These are phyloP conservation scores for Fusarium sp. DNA, from an alignment of 2,329 filamentous ascomycete species.

Conservation along the genomic window DNA sequence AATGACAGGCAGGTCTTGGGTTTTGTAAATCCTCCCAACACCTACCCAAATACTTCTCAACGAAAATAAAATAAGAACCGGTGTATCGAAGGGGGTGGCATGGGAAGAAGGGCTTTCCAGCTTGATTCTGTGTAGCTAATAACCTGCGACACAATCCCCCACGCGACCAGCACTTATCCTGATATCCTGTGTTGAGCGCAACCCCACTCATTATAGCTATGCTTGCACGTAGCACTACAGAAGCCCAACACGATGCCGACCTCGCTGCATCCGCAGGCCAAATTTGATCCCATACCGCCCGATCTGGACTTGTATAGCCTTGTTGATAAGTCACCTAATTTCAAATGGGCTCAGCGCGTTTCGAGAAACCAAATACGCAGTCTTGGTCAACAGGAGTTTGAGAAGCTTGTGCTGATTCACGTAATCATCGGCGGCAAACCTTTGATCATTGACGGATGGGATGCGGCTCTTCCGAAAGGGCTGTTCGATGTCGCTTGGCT, in stretches of 20 bases:
- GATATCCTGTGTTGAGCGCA: slow-evolving; percentile 2
- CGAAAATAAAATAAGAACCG: neutral
- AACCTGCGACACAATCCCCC: neutral
- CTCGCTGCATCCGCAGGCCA: slow-evolving; percentile 81
- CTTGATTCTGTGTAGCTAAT: neutral
- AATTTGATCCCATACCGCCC: slow-evolving; percentile 91
- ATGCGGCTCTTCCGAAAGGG: slow-evolving; percentile 77
- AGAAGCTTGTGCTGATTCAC: slow-evolving; percentile 85
- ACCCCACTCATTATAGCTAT: slow-evolving; percentile 12
- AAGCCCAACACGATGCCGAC: slow-evolving; percentile 72
- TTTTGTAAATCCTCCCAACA: slow-evolving; percentile 10
- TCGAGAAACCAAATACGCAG: slow-evolving; percentile 81
- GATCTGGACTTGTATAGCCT: slow-evolving; percentile 82
- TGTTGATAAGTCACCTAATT: slow-evolving; percentile 83
- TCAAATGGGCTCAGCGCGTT: slow-evolving; percentile 87
- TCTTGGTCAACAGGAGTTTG: slow-evolving; percentile 82
- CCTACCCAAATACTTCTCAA: neutral
- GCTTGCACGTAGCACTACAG: slow-evolving; percentile 7
- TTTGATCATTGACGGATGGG: slow-evolving; percentile 90
- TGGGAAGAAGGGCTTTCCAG: slow-evolving; percentile 12
- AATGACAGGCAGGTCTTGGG: neutral
- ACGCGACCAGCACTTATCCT: neutral
- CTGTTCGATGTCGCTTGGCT: slow-evolving; percentile 88
- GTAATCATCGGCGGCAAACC: slow-evolving; percentile 89
- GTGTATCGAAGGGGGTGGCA: neutral